Evolutionary conservation across 805 yeast species (phyloP).

Genomic region (Wilhelminamyces savonicus): DNA sequence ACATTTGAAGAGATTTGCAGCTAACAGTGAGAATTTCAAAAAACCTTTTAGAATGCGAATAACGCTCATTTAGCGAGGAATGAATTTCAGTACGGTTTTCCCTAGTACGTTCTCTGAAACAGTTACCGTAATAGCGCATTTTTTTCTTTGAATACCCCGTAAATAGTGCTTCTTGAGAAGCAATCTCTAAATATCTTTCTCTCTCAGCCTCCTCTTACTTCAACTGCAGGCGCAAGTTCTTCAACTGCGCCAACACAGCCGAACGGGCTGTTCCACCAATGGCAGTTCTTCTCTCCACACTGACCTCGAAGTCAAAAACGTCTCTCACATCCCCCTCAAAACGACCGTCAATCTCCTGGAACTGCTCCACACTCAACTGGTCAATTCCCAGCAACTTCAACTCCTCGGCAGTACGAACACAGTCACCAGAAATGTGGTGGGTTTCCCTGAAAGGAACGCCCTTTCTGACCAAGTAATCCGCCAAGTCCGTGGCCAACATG

Average conservation of each 20-base stretch:
- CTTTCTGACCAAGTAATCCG: conserved; percentile 93
- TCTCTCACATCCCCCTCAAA: conserved; percentile 75
- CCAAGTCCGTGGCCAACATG: conserved; percentile 97
- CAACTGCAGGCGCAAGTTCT: conserved; percentile 20
- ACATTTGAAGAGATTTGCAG: no score
- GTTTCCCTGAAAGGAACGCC: conserved; percentile 99
- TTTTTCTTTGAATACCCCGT: no score
- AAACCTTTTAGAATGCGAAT: no score
- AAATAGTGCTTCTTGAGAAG: no score
- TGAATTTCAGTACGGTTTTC: no score
- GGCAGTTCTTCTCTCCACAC: conserved; percentile 95
- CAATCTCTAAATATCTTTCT: no score
- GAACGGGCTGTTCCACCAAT: conserved; percentile 95
- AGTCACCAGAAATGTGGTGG: conserved; percentile 97
- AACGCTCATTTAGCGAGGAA: no score
- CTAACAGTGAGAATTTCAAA: no score
- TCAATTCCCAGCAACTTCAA: conserved; percentile 77
- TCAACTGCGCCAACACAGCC: conserved; percentile 78
- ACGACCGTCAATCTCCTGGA: conserved; percentile 70
- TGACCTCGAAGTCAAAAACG: conserved; percentile 86
- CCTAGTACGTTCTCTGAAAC: no score
- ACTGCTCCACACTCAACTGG: conserved; percentile 70
- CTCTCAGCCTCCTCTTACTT: no score
- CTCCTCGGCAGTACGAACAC: conserved; percentile 88
- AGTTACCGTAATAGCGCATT: no score